Evolutionary conservation across 179 eudicot genomes (phyloP).

Genomic region (Amaranthus tricolor): DNA sequence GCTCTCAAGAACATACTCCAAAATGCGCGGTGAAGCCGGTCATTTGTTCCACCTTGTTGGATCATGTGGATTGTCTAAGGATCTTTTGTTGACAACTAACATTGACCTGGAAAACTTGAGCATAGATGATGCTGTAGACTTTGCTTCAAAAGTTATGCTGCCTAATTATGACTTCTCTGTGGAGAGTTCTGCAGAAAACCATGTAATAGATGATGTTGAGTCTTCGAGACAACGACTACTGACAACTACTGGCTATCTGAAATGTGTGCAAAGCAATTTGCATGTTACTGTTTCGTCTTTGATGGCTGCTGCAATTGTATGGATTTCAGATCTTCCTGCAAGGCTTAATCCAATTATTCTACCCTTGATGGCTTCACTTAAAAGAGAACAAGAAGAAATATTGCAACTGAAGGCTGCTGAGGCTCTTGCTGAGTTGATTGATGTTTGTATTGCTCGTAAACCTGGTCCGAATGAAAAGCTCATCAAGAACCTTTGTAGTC

Average conservation of each 20-base stretch:
- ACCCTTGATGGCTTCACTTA: slow-evolving; percentile 95
- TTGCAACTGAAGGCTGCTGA: slow-evolving; percentile 93
- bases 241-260: slow-evolving; percentile 87
- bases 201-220: slow-evolving; percentile 63
- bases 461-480: slow-evolving; percentile 97
- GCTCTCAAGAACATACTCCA: slow-evolving; percentile 88
- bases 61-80: slow-evolving; percentile 53
- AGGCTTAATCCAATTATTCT: slow-evolving; percentile 88
- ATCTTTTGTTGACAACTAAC: slow-evolving; percentile 36
- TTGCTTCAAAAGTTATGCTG: slow-evolving; percentile 64
- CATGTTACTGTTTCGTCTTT: slow-evolving; percentile 90
- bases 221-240: slow-evolving; percentile 73
- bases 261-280: slow-evolving; percentile 96
- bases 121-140: slow-evolving; percentile 75
- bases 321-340: slow-evolving; percentile 92
- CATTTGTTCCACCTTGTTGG: slow-evolving; percentile 60
- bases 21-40: slow-evolving; percentile 90
- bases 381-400: slow-evolving; percentile 96
- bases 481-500: slow-evolving; percentile 79
- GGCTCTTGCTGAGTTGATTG: slow-evolving; percentile 90
- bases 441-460: slow-evolving; percentile 68
- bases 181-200: slow-evolving; percentile 41
- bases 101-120: slow-evolving; percentile 56
- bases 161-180: slow-evolving; percentile 41
- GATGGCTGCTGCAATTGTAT: slow-evolving; percentile 86